phyloP scores from a whole-genome alignment of 176 grass and related monocot genomes.

The Lolium rigidum region DNA sequence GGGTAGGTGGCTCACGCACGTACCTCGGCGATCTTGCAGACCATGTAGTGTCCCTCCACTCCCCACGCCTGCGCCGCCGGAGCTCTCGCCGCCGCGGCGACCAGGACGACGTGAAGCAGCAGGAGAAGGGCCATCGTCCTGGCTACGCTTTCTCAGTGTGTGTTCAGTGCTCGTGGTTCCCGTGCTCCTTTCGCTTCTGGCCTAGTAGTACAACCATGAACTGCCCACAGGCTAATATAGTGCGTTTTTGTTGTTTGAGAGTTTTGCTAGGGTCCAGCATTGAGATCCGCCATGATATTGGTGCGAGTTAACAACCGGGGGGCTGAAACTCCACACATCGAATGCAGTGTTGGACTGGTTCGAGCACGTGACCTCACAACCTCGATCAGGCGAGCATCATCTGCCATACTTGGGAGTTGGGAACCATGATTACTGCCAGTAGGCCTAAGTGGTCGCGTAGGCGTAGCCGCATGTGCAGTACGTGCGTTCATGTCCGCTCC shows the following conservation, averaged over 20 bases:
- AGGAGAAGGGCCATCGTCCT: conserved; percentile 13
- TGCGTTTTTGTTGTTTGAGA: too few relatives aligned
- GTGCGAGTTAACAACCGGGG: not conserved
- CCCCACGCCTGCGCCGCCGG: conserved; percentile 56
- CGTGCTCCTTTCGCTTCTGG: not conserved
- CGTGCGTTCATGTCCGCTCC: too few relatives aligned
- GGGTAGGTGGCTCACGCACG: not conserved
- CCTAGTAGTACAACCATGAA: not conserved
- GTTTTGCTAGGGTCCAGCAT: not conserved
- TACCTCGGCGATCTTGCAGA: conserved; percentile 81
- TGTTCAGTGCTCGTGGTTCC: not conserved
- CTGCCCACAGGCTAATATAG: not conserved
- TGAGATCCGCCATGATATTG: not conserved
- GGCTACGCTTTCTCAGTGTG: not conserved
- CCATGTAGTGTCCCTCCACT: conserved; percentile 72
- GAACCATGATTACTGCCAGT: too few relatives aligned
- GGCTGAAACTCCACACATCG: not conserved
- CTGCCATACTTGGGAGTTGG: too few relatives aligned
- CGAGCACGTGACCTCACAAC: too few relatives aligned
- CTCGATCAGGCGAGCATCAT: too few relatives aligned
- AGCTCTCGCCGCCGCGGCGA: conserved; percentile 9
- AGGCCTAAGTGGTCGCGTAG: too few relatives aligned
- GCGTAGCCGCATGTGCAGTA: too few relatives aligned
- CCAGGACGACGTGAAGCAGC: conserved; percentile 33
- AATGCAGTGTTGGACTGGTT: too few relatives aligned